A percentile compares a stretch with the other conserved stretches of the same genome.
Evolutionary conservation across 805 yeast genomes (phyloP).

Genomic region (Zygosaccharomyces siamensis): DNA sequence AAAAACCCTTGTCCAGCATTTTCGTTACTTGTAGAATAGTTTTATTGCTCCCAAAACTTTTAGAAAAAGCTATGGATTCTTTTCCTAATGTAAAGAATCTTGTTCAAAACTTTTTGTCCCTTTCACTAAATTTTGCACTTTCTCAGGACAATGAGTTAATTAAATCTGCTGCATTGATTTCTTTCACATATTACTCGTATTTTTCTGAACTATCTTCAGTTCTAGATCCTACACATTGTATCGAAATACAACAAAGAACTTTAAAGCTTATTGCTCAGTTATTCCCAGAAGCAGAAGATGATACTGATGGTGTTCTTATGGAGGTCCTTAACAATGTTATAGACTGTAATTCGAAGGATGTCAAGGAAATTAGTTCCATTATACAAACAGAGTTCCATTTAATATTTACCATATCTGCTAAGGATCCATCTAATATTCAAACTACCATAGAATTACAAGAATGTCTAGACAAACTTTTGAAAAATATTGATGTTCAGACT

Average conservation of each 20-base stretch:
- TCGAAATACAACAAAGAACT: constrained; percentile 23
- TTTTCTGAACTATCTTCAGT: constrained; percentile 35
- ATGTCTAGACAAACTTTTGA: constrained; percentile 57
- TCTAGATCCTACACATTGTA: constrained; percentile 19
- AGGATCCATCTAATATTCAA: constrained; percentile 72
- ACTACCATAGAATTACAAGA: constrained; percentile 63
- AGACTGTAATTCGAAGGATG: constrained; percentile 44
- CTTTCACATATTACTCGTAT: constrained; percentile 48
- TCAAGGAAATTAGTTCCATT: constrained; percentile 2
- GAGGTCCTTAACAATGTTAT: constrained; percentile 54
- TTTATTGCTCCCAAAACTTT: constrained; percentile 50
- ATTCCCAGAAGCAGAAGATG: constrained; percentile 65
- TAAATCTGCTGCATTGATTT: constrained; percentile 39
- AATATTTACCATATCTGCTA: constrained; percentile 59
- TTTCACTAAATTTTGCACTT: constrained; percentile 25
- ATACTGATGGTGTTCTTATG: constrained; percentile 65
- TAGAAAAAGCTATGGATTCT: constrained; percentile 46
- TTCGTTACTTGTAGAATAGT: constrained; percentile 48
- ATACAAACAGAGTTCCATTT: constrained; percentile 43
- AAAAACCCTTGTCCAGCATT: constrained; percentile 22
- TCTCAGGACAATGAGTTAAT: constrained; percentile 31
- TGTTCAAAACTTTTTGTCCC: constrained; percentile 28
- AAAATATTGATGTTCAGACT: constrained; percentile 39
- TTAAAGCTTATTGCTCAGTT: constrained; percentile 42
- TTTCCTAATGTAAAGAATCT: constrained; percentile 33